phyloP scores from a whole-genome alignment of 345 rosid genomes.

The Pistacia atlantica region DNA sequence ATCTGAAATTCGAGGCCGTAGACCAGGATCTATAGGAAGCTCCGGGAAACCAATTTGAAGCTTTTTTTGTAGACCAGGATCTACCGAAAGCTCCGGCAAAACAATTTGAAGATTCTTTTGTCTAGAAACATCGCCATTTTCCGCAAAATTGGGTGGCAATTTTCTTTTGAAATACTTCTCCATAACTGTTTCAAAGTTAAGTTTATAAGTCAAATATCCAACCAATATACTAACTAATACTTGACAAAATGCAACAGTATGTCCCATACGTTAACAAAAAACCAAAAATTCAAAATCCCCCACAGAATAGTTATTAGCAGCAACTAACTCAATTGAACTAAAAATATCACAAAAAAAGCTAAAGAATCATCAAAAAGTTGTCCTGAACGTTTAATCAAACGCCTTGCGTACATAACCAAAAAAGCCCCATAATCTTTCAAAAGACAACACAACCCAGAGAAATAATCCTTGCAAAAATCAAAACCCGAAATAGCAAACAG shows the following conservation, averaged over 20 bases:
- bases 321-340: no score
- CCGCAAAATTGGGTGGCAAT: background rate
- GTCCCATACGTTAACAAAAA: background rate
- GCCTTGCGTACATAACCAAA: no score
- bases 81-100: background rate
- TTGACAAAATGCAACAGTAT: no score
- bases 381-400: no score
- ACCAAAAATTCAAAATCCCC: no score
- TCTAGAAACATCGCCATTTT: background rate
- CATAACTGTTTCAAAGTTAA: background rate
- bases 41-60: background rate
- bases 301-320: no score
- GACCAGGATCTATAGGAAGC: background rate
- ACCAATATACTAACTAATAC: background rate
- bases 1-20: background rate
- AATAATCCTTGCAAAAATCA: no score
- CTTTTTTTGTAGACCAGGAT: background rate
- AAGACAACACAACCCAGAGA: no score
- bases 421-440: no score
- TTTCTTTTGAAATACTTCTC: constrained; percentile 1
- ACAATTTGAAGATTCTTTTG: background rate
- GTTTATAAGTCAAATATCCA: background rate
- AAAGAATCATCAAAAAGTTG: no score
- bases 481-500: no score
- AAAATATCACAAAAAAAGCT: background rate